Conservation (phyloP, 352 stramenopile species). For the Hyphochytrium catenoides region DNA sequence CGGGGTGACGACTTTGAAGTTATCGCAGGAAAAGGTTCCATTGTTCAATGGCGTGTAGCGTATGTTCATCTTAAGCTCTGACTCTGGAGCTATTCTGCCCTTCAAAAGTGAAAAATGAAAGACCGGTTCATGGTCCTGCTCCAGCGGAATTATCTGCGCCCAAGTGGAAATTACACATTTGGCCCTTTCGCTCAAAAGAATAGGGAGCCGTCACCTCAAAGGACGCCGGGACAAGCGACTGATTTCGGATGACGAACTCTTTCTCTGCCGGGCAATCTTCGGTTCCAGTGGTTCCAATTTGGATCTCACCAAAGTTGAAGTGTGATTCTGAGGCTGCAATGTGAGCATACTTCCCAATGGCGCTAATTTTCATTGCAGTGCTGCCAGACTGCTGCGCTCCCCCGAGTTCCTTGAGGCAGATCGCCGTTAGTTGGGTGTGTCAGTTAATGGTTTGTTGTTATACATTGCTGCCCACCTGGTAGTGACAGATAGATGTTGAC, state of each 20-base stretch:
- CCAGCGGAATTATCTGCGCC: conserved; percentile 21
- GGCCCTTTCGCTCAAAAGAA: not conserved
- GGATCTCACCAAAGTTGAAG: conserved; percentile 52
- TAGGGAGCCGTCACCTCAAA: conserved; percentile 18
- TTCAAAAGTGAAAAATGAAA: conserved; percentile 46
- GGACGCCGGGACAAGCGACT: conserved; percentile 58
- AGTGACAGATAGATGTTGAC: conserved; percentile 21
- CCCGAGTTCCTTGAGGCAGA: conserved; percentile 10
- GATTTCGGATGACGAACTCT: conserved; percentile 63
- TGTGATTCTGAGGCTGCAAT: conserved; percentile 43
- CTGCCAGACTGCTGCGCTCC: conserved; percentile 12
- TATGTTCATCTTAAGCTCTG: conserved; percentile 31
- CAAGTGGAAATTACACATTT: not conserved
- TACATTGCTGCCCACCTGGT: conserved; percentile 16
- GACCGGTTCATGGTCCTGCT: conserved; percentile 53
- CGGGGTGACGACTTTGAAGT: conserved; percentile 64
- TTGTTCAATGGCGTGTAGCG: conserved; percentile 45
- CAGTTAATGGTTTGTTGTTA: too few relatives aligned
- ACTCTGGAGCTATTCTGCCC: conserved; percentile 44
- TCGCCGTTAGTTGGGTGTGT: too few relatives aligned
- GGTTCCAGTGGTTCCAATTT: conserved; percentile 27
- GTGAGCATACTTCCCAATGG: conserved; percentile 68
- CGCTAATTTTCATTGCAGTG: conserved; percentile 61
- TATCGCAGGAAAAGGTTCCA: conserved; percentile 65
- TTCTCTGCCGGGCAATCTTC: conserved; percentile 23